Evolutionary conservation across 1,284 basidiomycete species (phyloP), one percentile per base, ranked within the genome.

Genomic region (Leccinum fallax): DNA sequence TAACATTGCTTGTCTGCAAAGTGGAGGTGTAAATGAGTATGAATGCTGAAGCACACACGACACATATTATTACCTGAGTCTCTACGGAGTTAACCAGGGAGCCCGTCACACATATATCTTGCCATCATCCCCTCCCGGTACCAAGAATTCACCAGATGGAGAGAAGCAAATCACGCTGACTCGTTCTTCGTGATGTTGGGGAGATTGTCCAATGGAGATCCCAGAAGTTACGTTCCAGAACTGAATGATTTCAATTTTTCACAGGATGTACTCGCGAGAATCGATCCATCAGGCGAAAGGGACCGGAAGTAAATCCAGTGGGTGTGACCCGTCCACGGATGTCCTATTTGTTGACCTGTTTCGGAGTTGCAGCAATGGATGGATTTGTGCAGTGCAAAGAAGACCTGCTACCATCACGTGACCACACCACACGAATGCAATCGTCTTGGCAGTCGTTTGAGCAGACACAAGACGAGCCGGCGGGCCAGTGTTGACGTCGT

Each of bases 211-310:
- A 1, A 68, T 16, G 0, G 40, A 34, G 5, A 28, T 4, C 6
- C 67, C 61, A 6, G 57, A 59, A 0, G 36, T 2, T 2, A 58
- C 2, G 13, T 65, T 32, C 69, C 67, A 67, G 52, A 72, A 63
- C 26, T 52, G 60, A 15, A 70, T 38, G 15, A 0, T 15, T 68
- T 15, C 0, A 28, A 26, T 21, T 26, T 26, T 26, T 28, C 26
- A 26, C 26, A 26, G 21, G 64, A 63, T 0, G 55, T 38, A 8
- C 67, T 66, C 0, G 67, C 60, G 1, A 71, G 49, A 3, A 60
- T 58, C 0, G 30, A 55, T n/a, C 66, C 66, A 24, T 64, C 57
- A 2, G 59, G 54, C 0, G 61, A 70, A 19, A 66, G 55, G 7
- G 67, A 58, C 2, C 59, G 53, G 2, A 52, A 55, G 0, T 0